These are phyloP conservation scores for Fusarium bactridioides DNA, from an alignment of 2,329 filamentous ascomycete genomes.

Conservation along the genomic window DNA sequence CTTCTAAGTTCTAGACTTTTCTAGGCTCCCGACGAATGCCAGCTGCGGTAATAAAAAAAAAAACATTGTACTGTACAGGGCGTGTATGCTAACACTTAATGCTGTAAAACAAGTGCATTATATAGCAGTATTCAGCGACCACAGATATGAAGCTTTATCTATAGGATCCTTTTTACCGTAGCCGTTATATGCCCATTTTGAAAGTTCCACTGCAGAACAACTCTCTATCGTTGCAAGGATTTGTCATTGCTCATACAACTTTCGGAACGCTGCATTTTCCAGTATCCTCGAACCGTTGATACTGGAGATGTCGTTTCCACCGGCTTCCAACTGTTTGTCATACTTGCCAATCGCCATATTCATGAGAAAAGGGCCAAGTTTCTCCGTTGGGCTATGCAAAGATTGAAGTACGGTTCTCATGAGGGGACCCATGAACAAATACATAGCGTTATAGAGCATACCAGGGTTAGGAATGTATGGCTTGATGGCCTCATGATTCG, in stretches of 20 bases:
- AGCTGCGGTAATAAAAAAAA: not conserved
- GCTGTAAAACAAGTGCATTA: not conserved
- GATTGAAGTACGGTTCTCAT: not conserved
- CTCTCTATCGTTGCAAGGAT: no score
- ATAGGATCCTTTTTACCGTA: no score
- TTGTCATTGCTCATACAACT: not conserved
- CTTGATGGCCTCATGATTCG: conserved; percentile 21
- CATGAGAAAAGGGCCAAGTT: conserved; percentile 18
- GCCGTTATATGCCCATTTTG: no score
- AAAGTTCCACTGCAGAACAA: not conserved
- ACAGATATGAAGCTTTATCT: not conserved
- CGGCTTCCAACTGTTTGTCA: conserved; percentile 1
- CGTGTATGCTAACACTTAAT: not conserved
- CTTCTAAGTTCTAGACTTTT: not conserved
- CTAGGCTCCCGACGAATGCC: not conserved
- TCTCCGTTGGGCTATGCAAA: conserved; percentile 23
- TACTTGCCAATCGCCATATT: conserved; percentile 27
- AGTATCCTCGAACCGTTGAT: conserved; percentile 22
- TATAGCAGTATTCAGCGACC: not conserved
- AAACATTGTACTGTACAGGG: not conserved
- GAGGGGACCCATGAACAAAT: not conserved
- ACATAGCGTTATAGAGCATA: not conserved
- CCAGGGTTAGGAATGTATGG: conserved; percentile 15
- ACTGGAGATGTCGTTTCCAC: conserved; percentile 2
- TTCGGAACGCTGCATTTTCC: conserved; percentile 23